phyloP scores from a whole-genome alignment of 495 filamentous ascomycete species.

The Neohortaea acidophila region DNA sequence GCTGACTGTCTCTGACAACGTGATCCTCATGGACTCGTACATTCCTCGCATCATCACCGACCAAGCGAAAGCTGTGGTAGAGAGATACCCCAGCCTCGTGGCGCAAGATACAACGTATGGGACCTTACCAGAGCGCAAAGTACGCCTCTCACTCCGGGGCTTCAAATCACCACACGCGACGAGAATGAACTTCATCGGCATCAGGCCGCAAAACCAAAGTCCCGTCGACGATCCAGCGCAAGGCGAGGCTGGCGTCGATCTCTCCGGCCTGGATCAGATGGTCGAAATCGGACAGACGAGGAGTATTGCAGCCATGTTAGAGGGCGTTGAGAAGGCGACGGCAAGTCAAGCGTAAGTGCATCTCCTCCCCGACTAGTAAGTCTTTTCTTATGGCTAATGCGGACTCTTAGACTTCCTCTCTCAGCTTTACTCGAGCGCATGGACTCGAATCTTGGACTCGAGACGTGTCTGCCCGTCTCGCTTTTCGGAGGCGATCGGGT shows the following conservation, averaged over 20 bases:
- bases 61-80: constrained; percentile 7
- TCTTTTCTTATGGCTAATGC: neutral
- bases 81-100: constrained; percentile 5
- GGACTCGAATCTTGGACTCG: constrained; percentile 1
- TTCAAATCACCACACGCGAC: constrained; percentile 5
- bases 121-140: constrained; percentile 1
- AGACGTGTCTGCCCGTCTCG: constrained; percentile 3
- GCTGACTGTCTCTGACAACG: constrained; percentile 17
- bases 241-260: constrained; percentile 14
- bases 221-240: constrained; percentile 7
- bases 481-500: constrained; percentile 11
- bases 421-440: constrained; percentile 1
- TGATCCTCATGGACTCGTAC: constrained; percentile 16
- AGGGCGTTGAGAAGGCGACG: neutral
- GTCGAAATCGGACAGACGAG: constrained; percentile 16
- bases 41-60: constrained; percentile 9
- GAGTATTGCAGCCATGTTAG: constrained; percentile 8
- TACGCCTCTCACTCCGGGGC: constrained; percentile 6
- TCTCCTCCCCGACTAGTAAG: neutral
- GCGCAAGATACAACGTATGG: constrained; percentile 5
- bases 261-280: constrained; percentile 15
- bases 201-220: constrained; percentile 4
- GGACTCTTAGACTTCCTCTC: constrained; percentile 1
- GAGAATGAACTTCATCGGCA: constrained; percentile 13
- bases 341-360: constrained; percentile 1